These are phyloP conservation scores for bread wheat (Triticum aestivum) DNA, from an alignment of 176 grass and related monocot genomes.

Conservation along the genomic window IWGSC_CS_RefSeq_v2.1 NC_057804.1:612007591-612008090, in stretches of 20 bases:
- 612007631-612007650: constrained; percentile 6
- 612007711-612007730: constrained; percentile 94
- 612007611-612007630: constrained; percentile 6
- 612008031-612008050: constrained; percentile 70
- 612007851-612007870: constrained; percentile 73
- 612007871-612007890: constrained; percentile 73
- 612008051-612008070: constrained; percentile 62
- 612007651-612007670: constrained; percentile 94
- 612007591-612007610: not conserved
- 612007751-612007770: constrained; percentile 80
- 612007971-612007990: constrained; percentile 94
- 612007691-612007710: constrained; percentile 83
- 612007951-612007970: constrained; percentile 78
- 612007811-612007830: constrained; percentile 72
- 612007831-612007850: constrained; percentile 87
- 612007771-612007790: constrained; percentile 98
- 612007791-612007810: constrained; percentile 74
- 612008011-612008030: constrained; percentile 95
- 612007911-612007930: constrained; percentile 84
- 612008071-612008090: constrained; percentile 80
- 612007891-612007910: constrained; percentile 89
- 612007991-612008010: constrained; percentile 88
- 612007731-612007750: constrained; percentile 96
- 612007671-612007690: constrained; percentile 89
- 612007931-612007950: constrained; percentile 79